Evolutionary conservation across 1,139 yeast genomes (phyloP).

Genomic region (Pichia sp.): DNA sequence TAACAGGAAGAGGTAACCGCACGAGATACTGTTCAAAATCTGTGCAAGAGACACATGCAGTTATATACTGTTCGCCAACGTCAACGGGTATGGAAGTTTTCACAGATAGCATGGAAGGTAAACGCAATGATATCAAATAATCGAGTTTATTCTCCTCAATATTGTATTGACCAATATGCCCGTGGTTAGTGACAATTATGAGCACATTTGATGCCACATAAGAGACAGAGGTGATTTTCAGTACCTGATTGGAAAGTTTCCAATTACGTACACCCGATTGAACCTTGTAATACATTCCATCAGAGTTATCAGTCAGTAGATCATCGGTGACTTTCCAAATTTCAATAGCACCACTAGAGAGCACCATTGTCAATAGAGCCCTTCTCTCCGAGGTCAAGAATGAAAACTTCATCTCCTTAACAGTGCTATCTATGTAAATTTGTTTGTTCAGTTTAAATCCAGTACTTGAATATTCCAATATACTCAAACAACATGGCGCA

Average conservation of each 20-base stretch:
- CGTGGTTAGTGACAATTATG: constrained; percentile 59
- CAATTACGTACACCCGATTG: constrained; percentile 1
- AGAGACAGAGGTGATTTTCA: constrained; percentile 9
- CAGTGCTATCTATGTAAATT: constrained; percentile 3
- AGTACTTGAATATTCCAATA: constrained; percentile 1
- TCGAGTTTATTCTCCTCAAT: constrained; percentile 10
- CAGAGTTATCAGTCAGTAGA: constrained; percentile 8
- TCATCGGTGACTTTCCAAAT: constrained; percentile 36
- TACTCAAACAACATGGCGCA: constrained; percentile 3
- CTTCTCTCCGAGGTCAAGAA: neutral
- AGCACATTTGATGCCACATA: constrained; percentile 37
- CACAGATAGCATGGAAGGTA: constrained; percentile 18
- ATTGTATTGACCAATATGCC: constrained; percentile 59
- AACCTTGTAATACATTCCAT: neutral
- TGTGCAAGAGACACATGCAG: constrained; percentile 16
- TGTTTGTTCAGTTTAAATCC: constrained; percentile 4
- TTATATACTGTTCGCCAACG: constrained; percentile 5
- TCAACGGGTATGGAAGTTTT: constrained; percentile 7
- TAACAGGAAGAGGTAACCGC: constrained; percentile 14
- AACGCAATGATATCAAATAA: constrained; percentile 19
- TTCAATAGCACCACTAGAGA: constrained; percentile 32
- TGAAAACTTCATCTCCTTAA: constrained; percentile 12
- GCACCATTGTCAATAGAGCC: constrained; percentile 8
- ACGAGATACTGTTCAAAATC: constrained; percentile 17
- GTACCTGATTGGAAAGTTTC: constrained; percentile 1